Evolutionary conservation across 179 eudicot species (phyloP).

Genomic region (Silene coronaria): DNA sequence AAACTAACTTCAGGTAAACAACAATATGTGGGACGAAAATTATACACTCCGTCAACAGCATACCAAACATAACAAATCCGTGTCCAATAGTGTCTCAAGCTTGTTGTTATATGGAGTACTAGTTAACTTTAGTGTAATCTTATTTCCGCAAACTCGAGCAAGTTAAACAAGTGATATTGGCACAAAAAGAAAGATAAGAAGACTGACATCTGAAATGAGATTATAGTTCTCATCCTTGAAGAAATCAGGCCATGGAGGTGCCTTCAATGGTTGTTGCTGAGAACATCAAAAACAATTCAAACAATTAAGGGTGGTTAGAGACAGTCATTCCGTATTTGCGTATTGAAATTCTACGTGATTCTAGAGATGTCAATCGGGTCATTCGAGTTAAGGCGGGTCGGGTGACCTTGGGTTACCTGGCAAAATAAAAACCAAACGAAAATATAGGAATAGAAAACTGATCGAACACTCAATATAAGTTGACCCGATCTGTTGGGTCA

Average conservation of each 20-base stretch:
- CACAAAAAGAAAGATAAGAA: conserved; percentile 8
- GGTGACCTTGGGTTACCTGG: too few relatives aligned
- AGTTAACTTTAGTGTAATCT: too few relatives aligned
- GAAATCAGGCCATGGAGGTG: conserved; percentile 71
- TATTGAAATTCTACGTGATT: not conserved
- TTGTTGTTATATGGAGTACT: too few relatives aligned
- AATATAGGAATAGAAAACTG: too few relatives aligned
- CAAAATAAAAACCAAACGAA: too few relatives aligned
- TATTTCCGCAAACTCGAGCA: not conserved
- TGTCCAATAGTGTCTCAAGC: not conserved
- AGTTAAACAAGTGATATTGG: not conserved
- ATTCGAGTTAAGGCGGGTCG: not conserved
- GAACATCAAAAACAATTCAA: conserved; percentile 16
- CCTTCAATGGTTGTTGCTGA: conserved; percentile 48
- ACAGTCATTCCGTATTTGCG: not conserved
- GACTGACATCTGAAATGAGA: conserved; percentile 72
- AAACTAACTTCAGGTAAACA: not conserved
- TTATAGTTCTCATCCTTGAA: conserved; percentile 64
- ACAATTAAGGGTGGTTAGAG: not conserved
- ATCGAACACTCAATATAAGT: too few relatives aligned
- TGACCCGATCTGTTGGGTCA: too few relatives aligned
- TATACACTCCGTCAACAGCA: not conserved
- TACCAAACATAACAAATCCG: not conserved
- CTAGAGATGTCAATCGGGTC: not conserved
- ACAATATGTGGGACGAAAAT: not conserved